phyloP scores from a whole-genome alignment of 2,329 filamentous ascomycete species.

The Calonectria pteridis region DNA sequence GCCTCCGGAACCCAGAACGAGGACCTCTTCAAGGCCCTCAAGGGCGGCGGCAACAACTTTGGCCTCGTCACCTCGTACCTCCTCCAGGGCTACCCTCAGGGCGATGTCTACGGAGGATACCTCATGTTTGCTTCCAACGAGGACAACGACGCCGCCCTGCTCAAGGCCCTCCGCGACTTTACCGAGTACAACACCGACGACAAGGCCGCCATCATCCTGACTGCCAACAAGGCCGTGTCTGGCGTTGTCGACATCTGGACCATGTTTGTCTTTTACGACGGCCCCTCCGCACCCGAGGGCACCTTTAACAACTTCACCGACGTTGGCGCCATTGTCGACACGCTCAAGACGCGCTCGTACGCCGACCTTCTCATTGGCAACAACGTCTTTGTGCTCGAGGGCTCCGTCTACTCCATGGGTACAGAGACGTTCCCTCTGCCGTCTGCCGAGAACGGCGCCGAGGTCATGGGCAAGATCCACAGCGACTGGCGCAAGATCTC shows the following conservation, averaged over 20 bases:
- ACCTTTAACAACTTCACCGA: slow-evolving; percentile 67
- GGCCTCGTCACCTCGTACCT: slow-evolving; percentile 62
- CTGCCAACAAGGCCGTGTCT: slow-evolving; percentile 55
- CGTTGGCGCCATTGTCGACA: slow-evolving; percentile 55
- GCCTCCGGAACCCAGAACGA: slow-evolving; percentile 56
- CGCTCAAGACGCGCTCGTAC: slow-evolving; percentile 62
- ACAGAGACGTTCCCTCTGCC: slow-evolving; percentile 54
- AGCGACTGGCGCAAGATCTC: slow-evolving; percentile 47
- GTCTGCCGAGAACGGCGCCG: slow-evolving; percentile 37
- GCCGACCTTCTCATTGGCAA: slow-evolving; percentile 52
- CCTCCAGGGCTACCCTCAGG: slow-evolving; percentile 56
- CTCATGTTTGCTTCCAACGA: slow-evolving; percentile 51
- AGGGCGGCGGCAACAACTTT: slow-evolving; percentile 69
- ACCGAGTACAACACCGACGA: slow-evolving; percentile 69
- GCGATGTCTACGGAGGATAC: slow-evolving; percentile 58
- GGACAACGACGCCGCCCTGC: slow-evolving; percentile 50
- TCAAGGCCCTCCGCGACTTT: slow-evolving; percentile 65
- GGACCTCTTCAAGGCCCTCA: slow-evolving; percentile 66
- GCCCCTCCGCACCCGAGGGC: slow-evolving; percentile 61
- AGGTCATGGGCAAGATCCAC: slow-evolving; percentile 45
- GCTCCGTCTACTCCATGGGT: slow-evolving; percentile 48
- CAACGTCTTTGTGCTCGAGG: slow-evolving; percentile 42
- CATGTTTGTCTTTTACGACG: slow-evolving; percentile 74
- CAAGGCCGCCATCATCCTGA: slow-evolving; percentile 72
- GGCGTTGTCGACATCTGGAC: slow-evolving; percentile 64